Percentiles rank a stretch among this genome's conserved stretches.
Conservation (phyloP, 192 early-diverging fungal genomes). For the Coemansia sp. region DNA sequence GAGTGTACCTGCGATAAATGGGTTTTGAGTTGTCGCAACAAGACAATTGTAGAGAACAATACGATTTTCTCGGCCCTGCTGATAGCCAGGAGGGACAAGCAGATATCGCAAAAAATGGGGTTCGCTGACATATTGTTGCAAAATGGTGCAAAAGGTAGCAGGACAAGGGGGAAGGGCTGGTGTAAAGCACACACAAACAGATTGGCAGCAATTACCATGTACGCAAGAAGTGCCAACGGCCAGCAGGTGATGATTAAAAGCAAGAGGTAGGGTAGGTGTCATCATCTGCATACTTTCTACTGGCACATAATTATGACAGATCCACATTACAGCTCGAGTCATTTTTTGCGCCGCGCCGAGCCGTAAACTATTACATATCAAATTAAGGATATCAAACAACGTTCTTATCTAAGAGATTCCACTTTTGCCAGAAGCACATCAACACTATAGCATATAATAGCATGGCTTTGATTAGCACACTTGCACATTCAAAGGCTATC, state of each 20-base stretch:
- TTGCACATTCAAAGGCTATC: background rate
- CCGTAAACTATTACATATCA: background rate
- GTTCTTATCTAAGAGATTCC: background rate
- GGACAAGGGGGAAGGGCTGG: background rate
- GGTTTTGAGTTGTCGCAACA: background rate
- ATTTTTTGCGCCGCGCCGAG: background rate
- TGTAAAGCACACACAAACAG: background rate
- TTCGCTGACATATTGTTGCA: slow-evolving; percentile 2
- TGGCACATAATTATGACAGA: background rate
- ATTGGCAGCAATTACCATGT: slow-evolving; percentile 8
- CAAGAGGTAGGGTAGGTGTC: background rate
- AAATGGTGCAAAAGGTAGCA: background rate
- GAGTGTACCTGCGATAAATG: background rate
- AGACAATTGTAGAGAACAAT: background rate
- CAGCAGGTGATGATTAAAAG: background rate
- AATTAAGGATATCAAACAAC: background rate
- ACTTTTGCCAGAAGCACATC: background rate
- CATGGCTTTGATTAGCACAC: background rate
- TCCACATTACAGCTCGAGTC: background rate
- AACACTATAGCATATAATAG: background rate
- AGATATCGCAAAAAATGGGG: background rate
- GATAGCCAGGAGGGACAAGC: background rate
- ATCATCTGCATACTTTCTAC: background rate
- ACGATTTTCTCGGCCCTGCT: background rate
- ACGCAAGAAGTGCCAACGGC: background rate